These are phyloP conservation scores for Cladosporium austrohemisphaericum DNA, from an alignment of 2,329 filamentous ascomycete species.

Conservation along the genomic window DNA sequence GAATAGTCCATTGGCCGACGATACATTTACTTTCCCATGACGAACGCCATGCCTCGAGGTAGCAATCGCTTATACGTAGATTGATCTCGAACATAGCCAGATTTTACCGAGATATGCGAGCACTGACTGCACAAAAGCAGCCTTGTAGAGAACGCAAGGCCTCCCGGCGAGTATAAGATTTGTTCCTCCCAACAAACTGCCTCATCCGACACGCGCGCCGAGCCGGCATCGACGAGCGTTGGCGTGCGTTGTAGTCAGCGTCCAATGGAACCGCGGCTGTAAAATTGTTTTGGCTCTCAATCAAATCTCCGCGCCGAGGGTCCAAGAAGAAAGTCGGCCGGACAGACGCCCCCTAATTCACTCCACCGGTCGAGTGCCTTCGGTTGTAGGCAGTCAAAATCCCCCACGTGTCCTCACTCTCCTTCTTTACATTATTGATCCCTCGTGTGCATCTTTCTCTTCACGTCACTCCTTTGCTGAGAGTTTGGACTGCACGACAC, in stretches of 20 bases:
- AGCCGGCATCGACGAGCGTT: neutral
- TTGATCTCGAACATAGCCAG: neutral
- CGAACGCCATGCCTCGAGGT: slow-evolving; percentile 3
- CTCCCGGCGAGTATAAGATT: neutral
- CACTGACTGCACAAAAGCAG: neutral
- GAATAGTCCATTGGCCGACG: too few species aligned
- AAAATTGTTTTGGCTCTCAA: slow-evolving; percentile 13
- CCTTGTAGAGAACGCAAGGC: slow-evolving; percentile 3
- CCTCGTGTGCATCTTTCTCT: slow-evolving; percentile 8
- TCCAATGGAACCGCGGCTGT: slow-evolving; percentile 10
- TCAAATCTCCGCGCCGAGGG: slow-evolving; percentile 15
- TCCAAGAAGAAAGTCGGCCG: slow-evolving; percentile 8
- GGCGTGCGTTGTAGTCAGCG: neutral
- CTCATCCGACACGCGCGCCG: neutral
- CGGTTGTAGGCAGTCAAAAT: too few species aligned
- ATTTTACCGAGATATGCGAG: slow-evolving; percentile 6
- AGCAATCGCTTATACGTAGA: slow-evolving; percentile 1
- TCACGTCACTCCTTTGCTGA: slow-evolving; percentile 8
- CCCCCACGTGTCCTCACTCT: slow-evolving; percentile 14
- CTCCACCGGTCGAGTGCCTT: too few species aligned
- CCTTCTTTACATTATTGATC: neutral
- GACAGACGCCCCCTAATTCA: slow-evolving; percentile 4
- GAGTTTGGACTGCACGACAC: neutral
- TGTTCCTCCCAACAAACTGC: neutral
- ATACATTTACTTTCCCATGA: too few species aligned